Evolutionary conservation across 805 yeast species (phyloP), one percentile per base, ranked within the genome.

Genomic region (Cyberlindnera petersonii): DNA sequence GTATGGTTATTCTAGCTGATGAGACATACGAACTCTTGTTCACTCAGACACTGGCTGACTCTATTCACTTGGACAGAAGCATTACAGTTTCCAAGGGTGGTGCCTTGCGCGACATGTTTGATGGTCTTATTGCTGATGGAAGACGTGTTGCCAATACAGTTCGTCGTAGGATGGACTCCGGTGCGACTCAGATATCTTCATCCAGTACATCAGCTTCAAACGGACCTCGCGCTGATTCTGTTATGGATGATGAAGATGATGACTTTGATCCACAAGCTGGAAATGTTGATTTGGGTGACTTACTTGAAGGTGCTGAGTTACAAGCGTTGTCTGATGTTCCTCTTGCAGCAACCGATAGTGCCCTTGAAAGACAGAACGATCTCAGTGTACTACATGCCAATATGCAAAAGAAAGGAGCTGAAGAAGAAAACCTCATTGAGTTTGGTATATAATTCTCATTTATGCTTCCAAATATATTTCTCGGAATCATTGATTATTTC

Each of bases 1-100:
- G 98, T 46, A 91, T 91, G 98, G 94, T 93, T 1, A 66, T 93
- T 6, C 66, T 91, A 6, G 97, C 98, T 0, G 96, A 89, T 58
- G 98, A 88, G 54, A 85, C 96, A 0, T 83, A 87, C 50, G 98
- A 93, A 59, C 67, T 83, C 28, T 77, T 91, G 45, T 93, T 93
- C 63, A 71, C 86, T 11, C 66, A 69, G 19, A 82, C 88, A 0
- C 65, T 87, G 24, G 71, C 83, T 40, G 60, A 68, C n/a, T 74
- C 91, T 0, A 72, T 86, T 36, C 86, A 84, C 55, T 69, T 86
- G 33, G 73, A 75, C 40, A 73, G 74, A 47, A 76, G 73, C 26
- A 68, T 74, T 31, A 46, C 48, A 28, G 62, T 67, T 26, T 65
- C 68, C 32, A 72, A 69, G 50, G 65, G 70, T 26, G 75, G 74